Evolutionary conservation across 208 protist genomes (phyloP), one percentile per base, ranked within the genome.

Genomic region (Acanthamoeba healyi): DNA sequence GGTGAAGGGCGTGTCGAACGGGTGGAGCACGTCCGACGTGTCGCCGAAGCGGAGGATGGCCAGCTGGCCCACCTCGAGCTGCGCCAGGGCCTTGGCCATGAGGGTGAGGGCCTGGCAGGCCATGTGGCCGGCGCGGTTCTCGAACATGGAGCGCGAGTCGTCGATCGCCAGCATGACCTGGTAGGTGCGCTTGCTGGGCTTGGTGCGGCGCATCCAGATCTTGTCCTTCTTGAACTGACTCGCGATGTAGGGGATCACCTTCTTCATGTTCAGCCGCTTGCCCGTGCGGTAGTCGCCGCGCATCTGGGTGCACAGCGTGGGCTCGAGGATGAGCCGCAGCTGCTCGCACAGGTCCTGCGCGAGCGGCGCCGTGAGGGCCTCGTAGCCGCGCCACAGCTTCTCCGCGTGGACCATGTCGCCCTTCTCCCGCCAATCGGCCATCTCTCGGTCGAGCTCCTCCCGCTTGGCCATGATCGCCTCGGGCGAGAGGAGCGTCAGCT

Each of bases 181-280:
- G 96, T 99, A 99, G 63, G 98, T 97, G 65, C 99, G 97, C 96
- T 99, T 99, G 84, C 98, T 98, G 36, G 99, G 99, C 96, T 99
- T 99, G 5, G 99, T 99, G 79, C 99, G 98, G 17, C 99, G 98
- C 90, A 99, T 96, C 99, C 99, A 99, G 93, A 99, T 99, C 94
- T 99, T 99, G 96, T 99, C 99, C 95, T 99, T 99, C 93, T 99
- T 98, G 96, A 99, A 99, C 89, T 99, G 98, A 9, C 97, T 99
- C 0, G 99, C 99, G 94, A 99, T 99, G 96, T 99, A 99, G 22
- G 99, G 99, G 86, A 99, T 99, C 44, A 99, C 96, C 95, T 99
- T 99, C 94, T 99, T 99, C 98, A 99, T 99, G 95, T 99, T 99
- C n/a, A 99, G 97, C 49, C 99, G 98, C 97, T 99, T 99, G 81